Percentiles rank a stretch among this genome's conserved stretches.
Conservation (phyloP, 768 basidiomycete genomes). For the Tulasnella calospora region DNA sequence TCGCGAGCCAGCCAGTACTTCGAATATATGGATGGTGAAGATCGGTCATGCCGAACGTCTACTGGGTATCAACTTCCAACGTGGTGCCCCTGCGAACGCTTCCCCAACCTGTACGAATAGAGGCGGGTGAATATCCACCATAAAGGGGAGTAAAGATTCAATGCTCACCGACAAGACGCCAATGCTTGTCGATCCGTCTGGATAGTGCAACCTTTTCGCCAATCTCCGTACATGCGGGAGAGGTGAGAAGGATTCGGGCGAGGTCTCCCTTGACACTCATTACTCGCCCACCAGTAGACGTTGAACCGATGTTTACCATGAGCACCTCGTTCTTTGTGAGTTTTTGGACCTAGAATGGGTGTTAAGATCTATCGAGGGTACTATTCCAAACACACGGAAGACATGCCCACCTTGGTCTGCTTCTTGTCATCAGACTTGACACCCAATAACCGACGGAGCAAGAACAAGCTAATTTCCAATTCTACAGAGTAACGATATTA, state of each 20-base stretch:
- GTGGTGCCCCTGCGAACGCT: conserved; percentile 82
- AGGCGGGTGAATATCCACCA: not conserved
- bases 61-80: conserved; percentile 45
- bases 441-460: conserved; percentile 91
- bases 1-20: not conserved
- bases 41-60: not conserved
- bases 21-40: not conserved
- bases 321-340: conserved; percentile 86
- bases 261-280: conserved; percentile 91
- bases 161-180: conserved; percentile 86
- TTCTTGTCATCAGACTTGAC: conserved; percentile 99
- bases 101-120: conserved; percentile 50
- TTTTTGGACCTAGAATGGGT: conserved; percentile 55
- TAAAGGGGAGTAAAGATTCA: not conserved
- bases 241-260: conserved; percentile 88
- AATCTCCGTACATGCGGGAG: conserved; percentile 92
- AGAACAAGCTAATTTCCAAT: conserved; percentile 87
- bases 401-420: conserved; percentile 66
- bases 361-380: not conserved
- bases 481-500: conserved; percentile 44
- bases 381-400: not conserved
- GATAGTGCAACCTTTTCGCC: conserved; percentile 97
- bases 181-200: conserved; percentile 94
- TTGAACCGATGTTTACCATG: conserved; percentile 96
- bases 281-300: conserved; percentile 93